Conservation (phyloP, 2,329 filamentous ascomycete genomes). For the Calonectria henricotiae region DNA sequence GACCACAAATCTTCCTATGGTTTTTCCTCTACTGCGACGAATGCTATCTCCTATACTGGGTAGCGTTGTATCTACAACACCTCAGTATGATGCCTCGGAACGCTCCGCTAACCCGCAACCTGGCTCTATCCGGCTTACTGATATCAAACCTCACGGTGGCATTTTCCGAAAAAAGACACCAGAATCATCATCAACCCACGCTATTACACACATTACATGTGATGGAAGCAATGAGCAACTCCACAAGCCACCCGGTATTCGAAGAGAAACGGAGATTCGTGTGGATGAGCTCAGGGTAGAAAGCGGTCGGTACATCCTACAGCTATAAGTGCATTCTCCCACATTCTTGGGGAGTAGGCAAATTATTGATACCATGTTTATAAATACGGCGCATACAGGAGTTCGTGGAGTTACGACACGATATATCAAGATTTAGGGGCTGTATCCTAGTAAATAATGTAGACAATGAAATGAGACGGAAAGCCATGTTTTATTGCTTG, state of each 20-base stretch:
- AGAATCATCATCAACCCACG: neutral
- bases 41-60: constrained; percentile 12
- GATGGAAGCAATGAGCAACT: constrained; percentile 23
- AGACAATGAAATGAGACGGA: neutral
- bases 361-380: neutral
- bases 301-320: neutral
- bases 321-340: neutral
- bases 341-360: neutral
- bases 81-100: neutral
- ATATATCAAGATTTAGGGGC: neutral
- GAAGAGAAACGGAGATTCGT: neutral
- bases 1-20: constrained; percentile 58
- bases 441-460: neutral
- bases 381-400: too few relatives aligned
- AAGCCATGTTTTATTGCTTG: neutral
- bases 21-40: constrained; percentile 58
- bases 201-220: constrained; percentile 16
- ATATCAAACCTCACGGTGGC: neutral
- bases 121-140: constrained; percentile 3
- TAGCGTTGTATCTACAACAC: neutral
- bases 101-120: neutral
- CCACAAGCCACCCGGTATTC: neutral
- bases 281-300: constrained; percentile 11
- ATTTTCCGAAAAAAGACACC: constrained; percentile 21
- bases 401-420: neutral